Percentiles rank a stretch among this genome's conserved stretches.
Conservation (phyloP, 2,329 filamentous ascomycete genomes). For the Ascochyta fabae region DNA sequence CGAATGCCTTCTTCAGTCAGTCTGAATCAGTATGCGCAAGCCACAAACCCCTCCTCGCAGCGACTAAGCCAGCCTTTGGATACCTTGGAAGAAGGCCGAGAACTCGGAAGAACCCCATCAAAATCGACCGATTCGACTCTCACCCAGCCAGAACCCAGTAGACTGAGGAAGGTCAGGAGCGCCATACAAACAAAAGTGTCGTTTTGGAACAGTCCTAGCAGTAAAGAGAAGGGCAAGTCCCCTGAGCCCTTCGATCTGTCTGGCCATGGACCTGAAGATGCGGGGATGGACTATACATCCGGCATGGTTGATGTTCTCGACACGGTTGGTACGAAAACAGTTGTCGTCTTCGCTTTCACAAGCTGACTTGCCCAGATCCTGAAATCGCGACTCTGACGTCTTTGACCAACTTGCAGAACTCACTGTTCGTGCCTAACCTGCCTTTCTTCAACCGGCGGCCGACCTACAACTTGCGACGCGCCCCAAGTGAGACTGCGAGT, state of each 20-base stretch:
- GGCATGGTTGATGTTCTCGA: conserved; percentile 72
- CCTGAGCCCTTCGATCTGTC: conserved; percentile 3
- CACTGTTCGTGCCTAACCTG: conserved; percentile 83
- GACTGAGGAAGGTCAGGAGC: conserved; percentile 38
- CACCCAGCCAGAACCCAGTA: conserved; percentile 23
- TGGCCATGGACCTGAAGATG: conserved; percentile 2
- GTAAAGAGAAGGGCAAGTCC: conserved; percentile 14
- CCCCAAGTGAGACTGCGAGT: conserved; percentile 45
- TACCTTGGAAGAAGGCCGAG: conserved; percentile 37
- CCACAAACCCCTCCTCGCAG: conserved; percentile 28
- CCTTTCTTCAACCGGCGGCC: conserved; percentile 79
- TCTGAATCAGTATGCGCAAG: conserved; percentile 30
- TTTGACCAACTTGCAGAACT: conserved; percentile 88
- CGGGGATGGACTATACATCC: conserved; percentile 60
- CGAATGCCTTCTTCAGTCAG: conserved; percentile 39
- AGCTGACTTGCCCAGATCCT: conserved; percentile 64
- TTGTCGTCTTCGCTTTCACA: background rate
- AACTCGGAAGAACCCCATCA: conserved; percentile 30
- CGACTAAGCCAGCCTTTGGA: conserved; percentile 37
- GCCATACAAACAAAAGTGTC: conserved; percentile 38
- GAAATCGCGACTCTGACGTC: conserved; percentile 84
- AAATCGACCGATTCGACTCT: conserved; percentile 26
- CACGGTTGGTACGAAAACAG: conserved; percentile 64
- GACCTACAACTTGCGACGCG: conserved; percentile 74
- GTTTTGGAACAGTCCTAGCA: conserved; percentile 31